Evolutionary conservation across 78 protist genomes (phyloP), one percentile per base, ranked within the genome.

Genomic region (Carpediemonas membranifera): DNA sequence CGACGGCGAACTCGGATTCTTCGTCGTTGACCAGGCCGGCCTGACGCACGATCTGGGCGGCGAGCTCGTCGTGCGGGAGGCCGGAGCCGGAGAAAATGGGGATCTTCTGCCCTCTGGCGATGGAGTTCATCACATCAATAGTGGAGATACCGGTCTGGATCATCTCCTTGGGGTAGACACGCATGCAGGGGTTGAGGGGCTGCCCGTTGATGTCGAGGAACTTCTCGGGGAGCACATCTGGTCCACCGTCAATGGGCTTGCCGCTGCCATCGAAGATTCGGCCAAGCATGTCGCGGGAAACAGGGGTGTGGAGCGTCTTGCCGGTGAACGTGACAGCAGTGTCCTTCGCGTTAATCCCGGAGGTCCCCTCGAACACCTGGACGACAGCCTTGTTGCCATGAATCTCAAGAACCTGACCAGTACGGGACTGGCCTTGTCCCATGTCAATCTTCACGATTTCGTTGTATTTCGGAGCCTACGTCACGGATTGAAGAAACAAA

Each of bases 81-180:
- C 98, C 98, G 34, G 96, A 90, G 35, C 93, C 98, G 16, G 98
- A 90, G 96, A 96, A 96, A 63, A 96, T 79, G 28, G 99, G 99
- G 62, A 96, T 96, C 96, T 96, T 96, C 81, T 96, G 99, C 28
- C 99, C 99, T 36, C 98, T 84, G 68, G 99, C 98, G 27, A 96
- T 86, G 18, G 92, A 84, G 86, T 84, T 94, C 99, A 95, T 95
- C 47, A 84, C 71, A 64, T 96, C 99, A 55, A 96, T 95, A 41
- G 98, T 84, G 21, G 94, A 86, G 71, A 96, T 94, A 61, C 99
- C 99, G 14, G 99, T 96, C 86, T 95, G 97, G 73, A 96, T 96
- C 98, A 95, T 96, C 68, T 96, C 96, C 88, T 90, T 77, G 63
- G 99, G 99, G 84, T 95, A 96, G 30, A 75, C 83, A 30, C 99